These are phyloP conservation scores for Dioscorea alata DNA, from an alignment of 106 monocot genomes.

Conservation along the genomic window DNA sequence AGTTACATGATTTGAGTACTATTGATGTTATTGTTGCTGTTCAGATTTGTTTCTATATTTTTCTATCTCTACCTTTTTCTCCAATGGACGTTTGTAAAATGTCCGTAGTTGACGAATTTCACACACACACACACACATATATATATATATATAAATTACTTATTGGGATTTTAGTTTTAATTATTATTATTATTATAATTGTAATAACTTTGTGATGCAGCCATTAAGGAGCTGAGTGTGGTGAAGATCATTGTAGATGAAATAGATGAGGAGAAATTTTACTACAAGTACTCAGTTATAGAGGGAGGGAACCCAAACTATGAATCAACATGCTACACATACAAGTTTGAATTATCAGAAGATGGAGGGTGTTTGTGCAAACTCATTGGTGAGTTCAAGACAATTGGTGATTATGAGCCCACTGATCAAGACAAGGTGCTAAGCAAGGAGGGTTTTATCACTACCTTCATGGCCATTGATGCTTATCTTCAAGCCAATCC, in stretches of 20 bases:
- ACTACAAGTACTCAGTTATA: conserved; percentile 4
- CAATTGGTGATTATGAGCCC: not conserved
- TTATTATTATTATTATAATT: too few species aligned
- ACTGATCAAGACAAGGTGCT: conserved; percentile 4
- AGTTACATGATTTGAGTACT: too few species aligned
- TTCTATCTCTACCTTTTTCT: too few species aligned
- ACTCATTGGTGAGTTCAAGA: conserved; percentile 2
- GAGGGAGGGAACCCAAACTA: not conserved
- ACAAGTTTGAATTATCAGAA: conserved; percentile 6
- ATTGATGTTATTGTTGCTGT: too few species aligned
- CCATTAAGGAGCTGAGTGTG: not conserved
- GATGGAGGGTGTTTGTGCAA: conserved; percentile 9
- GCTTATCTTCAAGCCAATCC: conserved; percentile 1
- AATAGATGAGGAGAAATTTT: conserved; percentile 1
- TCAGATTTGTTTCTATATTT: too few species aligned
- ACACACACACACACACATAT: too few species aligned
- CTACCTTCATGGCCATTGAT: conserved; percentile 1
- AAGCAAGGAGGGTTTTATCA: not conserved
- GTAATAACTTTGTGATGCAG: not conserved
- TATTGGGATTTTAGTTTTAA: too few species aligned
- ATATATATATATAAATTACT: too few species aligned
- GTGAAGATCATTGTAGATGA: not conserved
- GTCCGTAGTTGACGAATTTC: too few species aligned
- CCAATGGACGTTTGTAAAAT: too few species aligned
- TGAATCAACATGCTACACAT: not conserved